Evolutionary conservation across 2,329 filamentous ascomycete genomes (phyloP).

Genomic region (Phaeophleospora eucalypticola): DNA sequence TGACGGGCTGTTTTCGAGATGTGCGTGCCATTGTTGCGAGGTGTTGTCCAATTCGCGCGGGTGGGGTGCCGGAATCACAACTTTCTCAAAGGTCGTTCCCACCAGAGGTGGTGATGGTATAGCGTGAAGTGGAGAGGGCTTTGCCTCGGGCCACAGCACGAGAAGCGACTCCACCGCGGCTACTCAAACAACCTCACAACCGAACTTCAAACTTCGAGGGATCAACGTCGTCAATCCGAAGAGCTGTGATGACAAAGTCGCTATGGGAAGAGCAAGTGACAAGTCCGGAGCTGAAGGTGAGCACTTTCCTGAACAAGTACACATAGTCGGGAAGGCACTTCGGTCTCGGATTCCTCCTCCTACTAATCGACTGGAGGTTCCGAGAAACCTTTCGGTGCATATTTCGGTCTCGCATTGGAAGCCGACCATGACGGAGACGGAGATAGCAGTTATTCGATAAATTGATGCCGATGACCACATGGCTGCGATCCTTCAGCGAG

Average conservation of each 20-base stretch:
- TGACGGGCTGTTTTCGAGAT: slow-evolving; percentile 45
- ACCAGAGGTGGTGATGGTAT: neutral
- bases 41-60: neutral
- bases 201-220: too few relatives aligned
- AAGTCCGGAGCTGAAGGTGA: too few relatives aligned
- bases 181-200: too few relatives aligned
- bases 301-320: too few relatives aligned
- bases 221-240: too few relatives aligned
- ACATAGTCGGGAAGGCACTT: neutral
- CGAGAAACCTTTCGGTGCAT: neutral
- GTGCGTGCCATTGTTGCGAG: slow-evolving; percentile 10
- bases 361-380: neutral
- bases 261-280: too few relatives aligned
- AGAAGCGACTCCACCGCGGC: neutral
- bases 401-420: neutral
- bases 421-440: neutral
- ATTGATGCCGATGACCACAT: neutral
- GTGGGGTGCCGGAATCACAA: neutral
- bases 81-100: neutral
- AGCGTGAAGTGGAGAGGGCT: slow-evolving; percentile 1
- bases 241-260: too few relatives aligned
- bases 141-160: neutral
- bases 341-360: neutral
- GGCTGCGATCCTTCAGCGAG: too few relatives aligned
- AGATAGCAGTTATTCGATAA: neutral